Base-by-base conservation (phyloP, 345 rosid genomes). In the Pistacia integerrima region DNA sequence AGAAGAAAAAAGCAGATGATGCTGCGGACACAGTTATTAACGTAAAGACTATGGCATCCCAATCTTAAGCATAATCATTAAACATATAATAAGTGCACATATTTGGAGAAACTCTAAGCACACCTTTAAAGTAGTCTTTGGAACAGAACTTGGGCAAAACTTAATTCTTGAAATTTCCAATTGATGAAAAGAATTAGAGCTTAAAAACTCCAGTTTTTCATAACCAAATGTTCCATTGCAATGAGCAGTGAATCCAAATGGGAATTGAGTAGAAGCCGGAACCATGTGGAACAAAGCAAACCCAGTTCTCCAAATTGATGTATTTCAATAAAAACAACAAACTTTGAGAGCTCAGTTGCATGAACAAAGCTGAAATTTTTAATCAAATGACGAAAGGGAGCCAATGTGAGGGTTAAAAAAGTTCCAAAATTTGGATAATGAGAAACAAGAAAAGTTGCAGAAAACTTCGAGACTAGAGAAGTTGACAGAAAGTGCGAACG, bases 201-300 rank as follows among this genome's bases (percentile, higher is more conserved):
- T 56, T 64, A 77, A 83, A 48, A 57, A 25, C 51, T 82, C 87
- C 64, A 80, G 58, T 22, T 79, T 61, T 62, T 41, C 83, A 66
- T 16, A 72, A 69, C 76, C 84, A 58, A 79, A 71, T 13, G 83
- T 82, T 64, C 83, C 78, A 60, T 51, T 18, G 65, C 71, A 78
- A 77, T 59, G 85, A 74, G 83, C 73, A 73, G 79, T 58, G 78
- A 87, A 81, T 83, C 87, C 89, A 75, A 70, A 72, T 57, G 86
- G 86, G 84, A 64, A 85, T 75, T 77, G 87, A 72, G 85, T 71
- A 62, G 85, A 69, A 76, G 87, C 61, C 75, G 92, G 77, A 74
- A 81, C 91, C 97, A 91, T 93, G 63, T 64, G 51, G 81, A 82
- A 58, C 66, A 35, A 48, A 48, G 51, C 13, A 58, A 28, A 77